These are phyloP conservation scores for Rhizoctonia solani DNA, from an alignment of 1,284 basidiomycete species.

Conservation along the genomic window DNA sequence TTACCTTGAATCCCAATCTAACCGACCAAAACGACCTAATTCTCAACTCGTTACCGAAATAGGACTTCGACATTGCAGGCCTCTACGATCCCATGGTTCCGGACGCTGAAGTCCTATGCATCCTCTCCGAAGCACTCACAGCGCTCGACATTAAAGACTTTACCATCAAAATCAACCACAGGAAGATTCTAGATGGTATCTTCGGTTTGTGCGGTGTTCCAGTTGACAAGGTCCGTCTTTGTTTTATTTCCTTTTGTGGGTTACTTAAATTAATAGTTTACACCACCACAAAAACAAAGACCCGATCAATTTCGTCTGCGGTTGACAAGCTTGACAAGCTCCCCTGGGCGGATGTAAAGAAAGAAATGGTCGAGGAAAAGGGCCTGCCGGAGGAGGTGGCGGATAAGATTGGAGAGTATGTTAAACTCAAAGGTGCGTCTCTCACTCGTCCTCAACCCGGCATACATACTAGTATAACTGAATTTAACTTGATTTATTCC, in stretches of 20 bases:
- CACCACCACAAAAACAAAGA: conserved; percentile 45
- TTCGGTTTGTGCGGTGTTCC: conserved; percentile 98
- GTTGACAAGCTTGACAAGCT: conserved; percentile 99
- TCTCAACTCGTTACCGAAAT: too few species aligned
- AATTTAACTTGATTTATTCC: not conserved
- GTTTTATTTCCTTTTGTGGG: not conserved
- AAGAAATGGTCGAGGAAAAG: conserved; percentile 97
- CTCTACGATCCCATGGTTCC: conserved; percentile 96
- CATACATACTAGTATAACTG: not conserved
- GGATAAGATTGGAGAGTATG: conserved; percentile 96
- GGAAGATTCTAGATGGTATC: conserved; percentile 96
- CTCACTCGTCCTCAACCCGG: not conserved
- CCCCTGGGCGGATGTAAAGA: conserved; percentile 90
- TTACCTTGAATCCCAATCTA: not conserved
- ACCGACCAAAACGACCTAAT: too few species aligned
- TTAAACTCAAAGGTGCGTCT: conserved; percentile 82
- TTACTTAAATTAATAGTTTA: not conserved
- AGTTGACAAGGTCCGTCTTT: conserved; percentile 64
- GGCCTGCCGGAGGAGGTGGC: conserved; percentile 83
- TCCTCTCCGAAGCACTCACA: conserved; percentile 81
- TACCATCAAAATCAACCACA: conserved; percentile 95
- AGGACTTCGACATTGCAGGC: conserved; percentile 98
- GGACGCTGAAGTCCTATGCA: conserved; percentile 87
- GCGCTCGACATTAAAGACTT: conserved; percentile 90
- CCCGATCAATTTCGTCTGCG: conserved; percentile 92